Evolutionary conservation across 306 rosid genomes (phyloP).

Genomic region (Phaseolus lunatus): DNA sequence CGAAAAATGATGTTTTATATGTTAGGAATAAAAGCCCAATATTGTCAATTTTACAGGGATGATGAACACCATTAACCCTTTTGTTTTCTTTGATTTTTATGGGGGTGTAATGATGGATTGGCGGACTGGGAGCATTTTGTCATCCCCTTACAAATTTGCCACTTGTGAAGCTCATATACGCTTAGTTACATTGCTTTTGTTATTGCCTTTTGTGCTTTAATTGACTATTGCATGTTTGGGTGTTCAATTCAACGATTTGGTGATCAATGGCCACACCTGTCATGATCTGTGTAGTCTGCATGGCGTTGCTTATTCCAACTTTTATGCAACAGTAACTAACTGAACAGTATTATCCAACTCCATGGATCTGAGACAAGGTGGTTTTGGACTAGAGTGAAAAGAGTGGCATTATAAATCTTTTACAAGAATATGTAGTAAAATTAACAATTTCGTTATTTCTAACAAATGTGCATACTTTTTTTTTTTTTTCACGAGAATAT

Average conservation of each 20-base stretch:
- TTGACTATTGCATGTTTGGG: conserved; percentile 6
- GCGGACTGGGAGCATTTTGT: neutral
- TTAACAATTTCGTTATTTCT: neutral
- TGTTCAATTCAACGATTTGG: conserved; percentile 28
- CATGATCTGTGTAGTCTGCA: conserved; percentile 12
- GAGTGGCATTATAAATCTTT: neutral
- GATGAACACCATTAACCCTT: neutral
- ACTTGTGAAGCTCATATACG: neutral
- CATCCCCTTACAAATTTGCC: too few species aligned
- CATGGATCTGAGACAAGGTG: neutral
- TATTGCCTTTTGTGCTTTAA: neutral
- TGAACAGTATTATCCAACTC: neutral
- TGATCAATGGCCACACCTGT: conserved; percentile 8
- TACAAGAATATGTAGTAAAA: neutral
- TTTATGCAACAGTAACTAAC: neutral
- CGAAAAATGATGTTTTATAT: neutral
- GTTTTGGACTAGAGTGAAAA: neutral
- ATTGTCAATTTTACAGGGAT: neutral
- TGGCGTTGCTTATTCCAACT: neutral
- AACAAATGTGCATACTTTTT: too few species aligned
- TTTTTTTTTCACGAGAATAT: too few species aligned
- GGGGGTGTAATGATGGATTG: neutral
- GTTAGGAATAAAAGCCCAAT: neutral
- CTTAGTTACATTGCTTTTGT: conserved; percentile 5
- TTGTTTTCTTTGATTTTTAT: neutral